phyloP scores from a whole-genome alignment of 306 rosid species.

The Sicyos edulis region DNA sequence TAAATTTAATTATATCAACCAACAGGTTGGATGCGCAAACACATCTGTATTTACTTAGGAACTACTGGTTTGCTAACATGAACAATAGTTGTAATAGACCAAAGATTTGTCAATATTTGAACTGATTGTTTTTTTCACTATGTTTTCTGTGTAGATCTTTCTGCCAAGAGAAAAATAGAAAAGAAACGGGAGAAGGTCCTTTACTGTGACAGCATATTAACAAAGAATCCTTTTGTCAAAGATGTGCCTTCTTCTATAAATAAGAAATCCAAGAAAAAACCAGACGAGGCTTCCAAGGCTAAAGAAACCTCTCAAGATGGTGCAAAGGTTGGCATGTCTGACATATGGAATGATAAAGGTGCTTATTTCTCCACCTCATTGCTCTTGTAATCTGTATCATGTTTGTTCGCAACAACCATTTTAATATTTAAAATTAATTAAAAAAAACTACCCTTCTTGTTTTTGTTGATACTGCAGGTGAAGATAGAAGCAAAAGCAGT shows the following conservation, averaged over 20 bases:
- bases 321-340: constrained; percentile 54
- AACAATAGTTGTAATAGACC: neutral
- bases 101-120: neutral
- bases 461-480: constrained; percentile 33
- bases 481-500: constrained; percentile 31
- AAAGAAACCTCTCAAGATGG: constrained; percentile 27
- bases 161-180: constrained; percentile 79
- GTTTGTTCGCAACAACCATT: constrained; percentile 17
- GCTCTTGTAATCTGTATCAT: neutral
- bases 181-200: constrained; percentile 77
- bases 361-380: neutral
- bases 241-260: constrained; percentile 61
- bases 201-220: constrained; percentile 53
- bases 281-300: constrained; percentile 26
- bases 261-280: constrained; percentile 52
- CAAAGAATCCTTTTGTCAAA: constrained; percentile 67
- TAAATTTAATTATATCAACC: no score
- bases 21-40: neutral
- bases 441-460: neutral
- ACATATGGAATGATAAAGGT: constrained; percentile 71
- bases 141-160: constrained; percentile 45
- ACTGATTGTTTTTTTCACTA: neutral
- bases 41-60: neutral
- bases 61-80: neutral
- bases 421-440: neutral